A percentile compares a stretch with the other conserved stretches of the same genome.
Conservation (phyloP, 2,329 filamentous ascomycete species). For the Neopestalotiopsis clavispora region DNA sequence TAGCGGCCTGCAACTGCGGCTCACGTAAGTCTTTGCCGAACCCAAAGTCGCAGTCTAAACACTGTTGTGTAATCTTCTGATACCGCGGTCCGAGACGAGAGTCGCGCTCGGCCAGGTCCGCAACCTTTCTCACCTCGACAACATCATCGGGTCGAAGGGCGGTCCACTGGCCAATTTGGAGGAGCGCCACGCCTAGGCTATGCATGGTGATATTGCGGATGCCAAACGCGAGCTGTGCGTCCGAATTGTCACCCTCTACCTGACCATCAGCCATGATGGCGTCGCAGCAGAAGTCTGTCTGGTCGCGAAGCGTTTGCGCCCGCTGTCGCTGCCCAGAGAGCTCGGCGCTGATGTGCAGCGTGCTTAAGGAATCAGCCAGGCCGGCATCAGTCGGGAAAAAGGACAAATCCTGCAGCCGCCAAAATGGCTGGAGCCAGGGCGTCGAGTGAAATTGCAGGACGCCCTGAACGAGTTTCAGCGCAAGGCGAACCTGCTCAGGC, state of each 20-base stretch:
- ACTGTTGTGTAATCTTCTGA: conserved; percentile 29
- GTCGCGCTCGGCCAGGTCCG: conserved; percentile 17
- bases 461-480: conserved; percentile 19
- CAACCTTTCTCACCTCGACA: conserved; percentile 25
- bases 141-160: conserved; percentile 27
- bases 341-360: conserved; percentile 22
- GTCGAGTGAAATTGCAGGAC: conserved; percentile 25
- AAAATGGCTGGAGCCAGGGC: conserved; percentile 21
- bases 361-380: conserved; percentile 21
- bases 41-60: conserved; percentile 32
- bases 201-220: conserved; percentile 31
- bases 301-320: background rate
- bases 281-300: background rate
- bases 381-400: conserved; percentile 19
- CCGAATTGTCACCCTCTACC: conserved; percentile 4
- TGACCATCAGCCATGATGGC: background rate
- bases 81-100: conserved; percentile 26
- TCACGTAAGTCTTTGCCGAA: conserved; percentile 24
- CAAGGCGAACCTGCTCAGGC: conserved; percentile 19
- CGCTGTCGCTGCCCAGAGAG: conserved; percentile 13
- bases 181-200: conserved; percentile 32
- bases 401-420: conserved; percentile 21
- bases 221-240: conserved; percentile 22
- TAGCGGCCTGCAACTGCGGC: conserved; percentile 23
- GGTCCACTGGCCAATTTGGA: conserved; percentile 32